Conservation (phyloP, 768 basidiomycete species). For the Leccinum obscurum region DNA sequence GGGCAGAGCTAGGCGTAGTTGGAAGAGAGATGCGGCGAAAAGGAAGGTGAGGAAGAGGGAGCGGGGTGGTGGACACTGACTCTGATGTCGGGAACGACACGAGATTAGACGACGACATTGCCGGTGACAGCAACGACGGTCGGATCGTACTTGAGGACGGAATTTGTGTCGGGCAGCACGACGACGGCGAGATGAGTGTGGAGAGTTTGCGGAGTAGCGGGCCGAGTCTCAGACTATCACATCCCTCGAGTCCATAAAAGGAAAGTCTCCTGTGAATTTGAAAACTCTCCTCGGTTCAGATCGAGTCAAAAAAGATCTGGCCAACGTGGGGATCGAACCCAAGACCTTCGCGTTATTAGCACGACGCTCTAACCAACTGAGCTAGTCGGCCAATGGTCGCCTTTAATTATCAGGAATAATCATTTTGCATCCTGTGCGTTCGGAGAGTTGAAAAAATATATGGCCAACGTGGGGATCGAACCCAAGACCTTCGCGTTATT, state of each 20-base stretch:
- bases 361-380: conserved; percentile 94
- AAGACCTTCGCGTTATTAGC: conserved; percentile 79
- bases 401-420: rapidly evolving
- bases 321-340: conserved; percentile 81
- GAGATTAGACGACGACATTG: conserved; percentile 9
- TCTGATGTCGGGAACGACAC: conserved; percentile 37
- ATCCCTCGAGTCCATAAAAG: conserved; percentile 21
- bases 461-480: conserved; percentile 81
- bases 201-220: conserved; percentile 14
- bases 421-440: too few relatives aligned
- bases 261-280: not conserved
- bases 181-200: not conserved
- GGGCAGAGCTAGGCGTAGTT: conserved; percentile 46
- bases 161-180: not conserved
- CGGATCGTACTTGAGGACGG: conserved; percentile 11
- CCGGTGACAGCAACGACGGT: conserved; percentile 21
- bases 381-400: conserved; percentile 46
- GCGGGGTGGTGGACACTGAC: conserved; percentile 23
- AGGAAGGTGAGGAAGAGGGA: conserved; percentile 52
- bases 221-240: conserved; percentile 23
- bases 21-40: conserved; percentile 66
- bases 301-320: conserved; percentile 35
- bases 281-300: not conserved
- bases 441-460: too few relatives aligned
- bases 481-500: conserved; percentile 77